Evolutionary conservation across 768 basidiomycete species (phyloP).

Genomic region (Auricularia heimuer): DNA sequence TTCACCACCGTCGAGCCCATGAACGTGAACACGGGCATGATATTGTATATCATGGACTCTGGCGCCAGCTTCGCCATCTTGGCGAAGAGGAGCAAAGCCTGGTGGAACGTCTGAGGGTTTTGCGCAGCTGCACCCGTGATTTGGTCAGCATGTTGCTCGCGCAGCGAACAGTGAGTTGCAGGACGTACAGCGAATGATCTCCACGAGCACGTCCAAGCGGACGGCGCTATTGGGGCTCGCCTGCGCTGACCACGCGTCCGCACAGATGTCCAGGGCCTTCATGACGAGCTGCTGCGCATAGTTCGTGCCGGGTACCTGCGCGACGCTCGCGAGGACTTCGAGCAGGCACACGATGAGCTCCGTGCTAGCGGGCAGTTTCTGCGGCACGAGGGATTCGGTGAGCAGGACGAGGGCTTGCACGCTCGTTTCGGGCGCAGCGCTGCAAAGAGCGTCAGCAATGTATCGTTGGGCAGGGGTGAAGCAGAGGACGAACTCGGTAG

Average conservation of each 20-base stretch:
- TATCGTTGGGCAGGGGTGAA: neutral
- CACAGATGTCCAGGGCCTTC: slow-evolving; percentile 56
- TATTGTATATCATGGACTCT: slow-evolving; percentile 83
- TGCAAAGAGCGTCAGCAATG: slow-evolving; percentile 2
- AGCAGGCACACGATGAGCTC: slow-evolving; percentile 64
- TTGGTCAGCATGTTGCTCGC: neutral
- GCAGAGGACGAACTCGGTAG: slow-evolving; percentile 37
- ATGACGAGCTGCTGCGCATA: slow-evolving; percentile 80
- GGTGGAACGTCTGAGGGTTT: slow-evolving; percentile 92
- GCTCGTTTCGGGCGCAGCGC: slow-evolving; percentile 26
- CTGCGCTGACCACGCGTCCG: slow-evolving; percentile 30
- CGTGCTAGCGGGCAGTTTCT: slow-evolving; percentile 54
- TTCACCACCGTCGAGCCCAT: slow-evolving; percentile 99
- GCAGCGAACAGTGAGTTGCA: neutral
- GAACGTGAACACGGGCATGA: slow-evolving; percentile 98
- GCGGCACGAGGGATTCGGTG: slow-evolving; percentile 61
- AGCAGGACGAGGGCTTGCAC: slow-evolving; percentile 46
- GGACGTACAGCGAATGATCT: slow-evolving; percentile 65
- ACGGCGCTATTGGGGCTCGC: slow-evolving; percentile 43
- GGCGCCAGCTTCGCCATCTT: slow-evolving; percentile 75
- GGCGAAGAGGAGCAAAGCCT: slow-evolving; percentile 81
- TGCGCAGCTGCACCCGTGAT: slow-evolving; percentile 48
- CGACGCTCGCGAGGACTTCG: slow-evolving; percentile 58
- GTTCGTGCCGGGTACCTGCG: slow-evolving; percentile 53
- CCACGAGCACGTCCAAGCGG: slow-evolving; percentile 77